A percentile compares a stretch with the other conserved stretches of the same genome.
These are phyloP conservation scores for Huntiella moniliformis DNA, from an alignment of 2,329 filamentous ascomycete species.

Conservation along the genomic window DNA sequence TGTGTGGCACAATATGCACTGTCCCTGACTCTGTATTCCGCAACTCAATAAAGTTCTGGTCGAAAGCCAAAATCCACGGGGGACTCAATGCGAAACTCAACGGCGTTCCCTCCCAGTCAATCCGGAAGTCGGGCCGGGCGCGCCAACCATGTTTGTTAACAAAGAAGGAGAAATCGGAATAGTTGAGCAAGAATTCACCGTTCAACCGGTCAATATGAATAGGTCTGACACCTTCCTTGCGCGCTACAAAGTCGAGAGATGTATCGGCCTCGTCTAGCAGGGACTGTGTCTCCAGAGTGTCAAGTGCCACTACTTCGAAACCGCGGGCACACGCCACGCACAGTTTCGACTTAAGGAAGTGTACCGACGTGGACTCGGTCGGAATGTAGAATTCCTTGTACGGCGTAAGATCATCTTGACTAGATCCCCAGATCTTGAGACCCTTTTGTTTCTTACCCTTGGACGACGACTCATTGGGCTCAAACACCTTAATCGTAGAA, in stretches of 20 bases:
- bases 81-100: constrained; percentile 86
- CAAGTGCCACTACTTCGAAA: constrained; percentile 90
- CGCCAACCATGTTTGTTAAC: constrained; percentile 98
- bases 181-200: constrained; percentile 93
- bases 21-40: constrained; percentile 86
- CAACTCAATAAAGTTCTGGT: constrained; percentile 93
- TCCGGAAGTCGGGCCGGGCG: constrained; percentile 86
- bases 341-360: constrained; percentile 90
- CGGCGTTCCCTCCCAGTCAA: constrained; percentile 91
- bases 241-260: constrained; percentile 87
- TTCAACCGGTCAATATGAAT: constrained; percentile 96
- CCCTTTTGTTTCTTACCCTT: constrained; percentile 93
- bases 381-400: constrained; percentile 99
- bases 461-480: constrained; percentile 85
- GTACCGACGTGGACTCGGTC: constrained; percentile 91
- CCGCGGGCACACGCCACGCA: constrained; percentile 91
- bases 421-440: constrained; percentile 84
- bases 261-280: constrained; percentile 95
- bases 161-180: constrained; percentile 97
- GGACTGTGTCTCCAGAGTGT: constrained; percentile 95
- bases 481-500: constrained; percentile 97
- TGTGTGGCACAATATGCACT: constrained; percentile 89
- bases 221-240: constrained; percentile 81
- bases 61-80: constrained; percentile 92
- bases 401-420: constrained; percentile 85